Percentiles rank a stretch among this genome's conserved stretches.
phyloP scores from a whole-genome alignment of 345 rosid species.

The Brassica nigra region DNA sequence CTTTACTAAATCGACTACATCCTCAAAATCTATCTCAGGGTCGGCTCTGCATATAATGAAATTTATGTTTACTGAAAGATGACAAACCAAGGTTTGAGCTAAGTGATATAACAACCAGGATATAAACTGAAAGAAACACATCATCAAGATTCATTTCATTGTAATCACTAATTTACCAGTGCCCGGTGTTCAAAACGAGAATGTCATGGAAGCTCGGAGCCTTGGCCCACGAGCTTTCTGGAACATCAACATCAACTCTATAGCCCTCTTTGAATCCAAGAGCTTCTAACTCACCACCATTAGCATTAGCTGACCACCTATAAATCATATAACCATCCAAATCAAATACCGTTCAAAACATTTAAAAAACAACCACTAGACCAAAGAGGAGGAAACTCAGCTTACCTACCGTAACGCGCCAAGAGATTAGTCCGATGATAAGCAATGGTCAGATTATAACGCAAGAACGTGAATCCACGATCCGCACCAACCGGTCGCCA shows the following conservation, averaged over 20 bases:
- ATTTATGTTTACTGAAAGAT: not conserved
- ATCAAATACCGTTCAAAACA: not conserved
- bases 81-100: not conserved
- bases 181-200: conserved; percentile 83
- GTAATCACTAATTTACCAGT: conserved; percentile 56
- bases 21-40: too few relatives aligned
- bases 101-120: not conserved
- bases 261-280: conserved; percentile 89
- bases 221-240: conserved; percentile 78
- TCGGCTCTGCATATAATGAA: too few relatives aligned
- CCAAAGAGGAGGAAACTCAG: conserved; percentile 28
- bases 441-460: conserved; percentile 79
- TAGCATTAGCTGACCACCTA: conserved; percentile 73
- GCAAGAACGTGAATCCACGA: conserved; percentile 85
- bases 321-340: not conserved
- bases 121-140: conserved; percentile 1
- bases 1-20: too few relatives aligned
- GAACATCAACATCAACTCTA: conserved; percentile 88
- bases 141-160: not conserved
- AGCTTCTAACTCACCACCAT: conserved; percentile 70
- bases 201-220: conserved; percentile 81
- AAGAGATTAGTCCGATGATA: conserved; percentile 93
- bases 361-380: not conserved
- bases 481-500: conserved; percentile 96
- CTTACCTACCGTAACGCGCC: conserved; percentile 96